Base-by-base conservation (phyloP, 345 rosid genomes). In the Crucihimalaya himalaica region DNA sequence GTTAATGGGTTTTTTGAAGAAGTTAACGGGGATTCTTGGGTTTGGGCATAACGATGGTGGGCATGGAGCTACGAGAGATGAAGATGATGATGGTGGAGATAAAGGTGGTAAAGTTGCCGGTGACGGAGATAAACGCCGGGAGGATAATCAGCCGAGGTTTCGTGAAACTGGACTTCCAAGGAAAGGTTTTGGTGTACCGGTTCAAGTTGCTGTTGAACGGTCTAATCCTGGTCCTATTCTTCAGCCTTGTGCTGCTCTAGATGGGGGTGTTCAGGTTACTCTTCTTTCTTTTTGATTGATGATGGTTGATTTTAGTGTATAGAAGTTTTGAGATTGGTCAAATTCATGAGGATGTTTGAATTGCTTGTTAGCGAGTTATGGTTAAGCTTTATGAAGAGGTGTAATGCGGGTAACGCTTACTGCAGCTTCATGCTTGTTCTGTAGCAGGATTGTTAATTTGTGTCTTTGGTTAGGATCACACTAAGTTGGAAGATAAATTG, bases 231-330 rank as follows among this genome's bases (percentile, higher is more conserved):
- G 84, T 21, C 96, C 97, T 2, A 54, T 92, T 45, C 75, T 95
- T 63, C 76, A 84, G 58, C 92, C 92, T 31, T 92, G 87, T 67
- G 66, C 65, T 18, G 78, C 97, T 65, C 84, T 86, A 46, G 92
- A 89, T 16, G 99, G 99, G 73, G 99, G 97, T 78, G 84, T 95
- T 43, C 99, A 95, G 97, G 99, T 95, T 45, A 5, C 29, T 53
- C 12, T 18, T 39, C 39, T 0, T 53, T 37, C 14, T 37, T 2
- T 37, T 31, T 19, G 15, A 65, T 19, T 1, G 6, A 55, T 68
- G 16, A 19, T 62, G 45, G 2, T 53, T 53, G 19, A 4, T 52
- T 19, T 28, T 52, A 18, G 14, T 47, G 8, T 47, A 2, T 61
- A 15, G 5, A 8, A 50, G 35, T 70, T 16, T 37, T 25, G 32